Percentiles rank a stretch among this genome's conserved stretches.
Conservation (phyloP, 768 basidiomycete species). For the Pleurotus cornucopiae region DNA sequence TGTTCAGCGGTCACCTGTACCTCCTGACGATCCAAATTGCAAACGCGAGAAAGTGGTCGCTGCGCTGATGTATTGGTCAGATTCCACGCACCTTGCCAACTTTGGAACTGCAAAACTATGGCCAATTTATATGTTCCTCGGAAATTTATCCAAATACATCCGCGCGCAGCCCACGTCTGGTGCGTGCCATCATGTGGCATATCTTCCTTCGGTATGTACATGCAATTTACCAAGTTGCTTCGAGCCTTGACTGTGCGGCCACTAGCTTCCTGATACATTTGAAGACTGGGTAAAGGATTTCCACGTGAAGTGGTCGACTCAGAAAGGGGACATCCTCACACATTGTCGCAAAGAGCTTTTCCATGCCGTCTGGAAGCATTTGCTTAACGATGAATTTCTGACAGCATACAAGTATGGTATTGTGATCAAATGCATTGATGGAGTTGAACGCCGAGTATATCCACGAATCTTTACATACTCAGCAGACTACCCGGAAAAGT, state of each 20-base stretch:
- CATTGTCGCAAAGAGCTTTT: slow-evolving; percentile 29
- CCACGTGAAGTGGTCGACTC: not conserved
- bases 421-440: slow-evolving; percentile 24
- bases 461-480: slow-evolving; percentile 24
- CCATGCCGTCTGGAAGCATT: slow-evolving; percentile 25
- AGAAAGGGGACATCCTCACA: slow-evolving; percentile 12
- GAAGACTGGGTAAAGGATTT: not conserved
- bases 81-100: slow-evolving; percentile 15
- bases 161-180: no score
- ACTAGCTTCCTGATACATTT: not conserved
- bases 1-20: slow-evolving; percentile 9
- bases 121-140: slow-evolving; percentile 29
- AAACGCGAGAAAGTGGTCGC: slow-evolving; percentile 21
- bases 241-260: not conserved
- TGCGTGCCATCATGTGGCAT: no score
- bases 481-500: slow-evolving; percentile 33
- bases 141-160: no score
- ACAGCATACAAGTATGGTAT: slow-evolving; percentile 24
- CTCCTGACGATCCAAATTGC: slow-evolving; percentile 10
- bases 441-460: slow-evolving; percentile 20
- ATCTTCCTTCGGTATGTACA: slow-evolving; percentile 15
- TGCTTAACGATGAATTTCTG: slow-evolving; percentile 22
- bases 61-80: slow-evolving; percentile 25
- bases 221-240: not conserved
- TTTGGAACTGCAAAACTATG: slow-evolving; percentile 24